Evolutionary conservation across 78 protist species (phyloP).

Genomic region (Mantamonas sphyraenae): DNA sequence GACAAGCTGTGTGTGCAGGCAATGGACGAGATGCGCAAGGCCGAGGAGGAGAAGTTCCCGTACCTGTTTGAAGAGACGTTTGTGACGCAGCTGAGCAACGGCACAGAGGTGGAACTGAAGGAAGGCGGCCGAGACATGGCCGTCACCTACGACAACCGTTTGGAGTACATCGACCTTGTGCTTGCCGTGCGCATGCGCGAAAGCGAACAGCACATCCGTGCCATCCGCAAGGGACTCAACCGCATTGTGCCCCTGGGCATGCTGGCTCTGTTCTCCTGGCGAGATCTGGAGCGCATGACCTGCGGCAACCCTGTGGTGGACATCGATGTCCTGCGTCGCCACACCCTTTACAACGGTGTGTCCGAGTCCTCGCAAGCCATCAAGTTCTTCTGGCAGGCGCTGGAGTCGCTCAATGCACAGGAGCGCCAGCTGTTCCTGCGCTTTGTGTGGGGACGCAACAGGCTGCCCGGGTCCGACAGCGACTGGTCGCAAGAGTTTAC

Average conservation of each 20-base stretch:
- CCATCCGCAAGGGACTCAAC: conserved; percentile 1
- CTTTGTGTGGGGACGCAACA: conserved; percentile 7
- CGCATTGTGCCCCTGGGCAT: neutral
- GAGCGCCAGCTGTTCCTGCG: conserved; percentile 10
- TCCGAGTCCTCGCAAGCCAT: neutral
- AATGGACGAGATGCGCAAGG: neutral
- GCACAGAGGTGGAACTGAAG: neutral
- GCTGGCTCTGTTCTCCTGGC: conserved; percentile 1
- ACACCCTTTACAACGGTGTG: neutral
- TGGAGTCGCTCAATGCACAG: neutral
- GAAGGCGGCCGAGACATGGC: neutral
- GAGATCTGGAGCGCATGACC: neutral
- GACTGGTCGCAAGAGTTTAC: neutral
- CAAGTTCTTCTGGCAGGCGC: neutral
- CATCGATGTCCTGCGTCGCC: neutral
- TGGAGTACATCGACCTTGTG: neutral
- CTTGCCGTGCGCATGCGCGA: neutral
- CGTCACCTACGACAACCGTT: neutral
- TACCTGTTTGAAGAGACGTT: neutral
- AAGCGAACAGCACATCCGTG: neutral
- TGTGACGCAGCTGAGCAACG: neutral
- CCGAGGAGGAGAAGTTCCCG: neutral
- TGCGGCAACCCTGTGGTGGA: neutral
- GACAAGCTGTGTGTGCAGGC: neutral
- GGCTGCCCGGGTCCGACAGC: neutral